Base-by-base conservation (phyloP, 208 protist species). In the Crithidia brevicula region DNA sequence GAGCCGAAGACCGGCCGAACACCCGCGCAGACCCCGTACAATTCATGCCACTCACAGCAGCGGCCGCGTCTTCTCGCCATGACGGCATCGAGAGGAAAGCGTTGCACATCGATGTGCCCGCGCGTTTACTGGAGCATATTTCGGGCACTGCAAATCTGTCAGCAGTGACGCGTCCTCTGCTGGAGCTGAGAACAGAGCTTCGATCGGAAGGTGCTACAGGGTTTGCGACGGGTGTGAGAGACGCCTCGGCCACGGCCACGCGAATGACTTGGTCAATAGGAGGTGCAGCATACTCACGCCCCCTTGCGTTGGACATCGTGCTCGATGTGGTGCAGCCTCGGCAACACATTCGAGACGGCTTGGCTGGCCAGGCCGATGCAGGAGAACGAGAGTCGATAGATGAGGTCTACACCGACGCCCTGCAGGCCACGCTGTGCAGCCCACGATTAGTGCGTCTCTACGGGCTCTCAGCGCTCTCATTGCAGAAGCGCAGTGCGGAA, bases 341-440 rank as follows among this genome's bases (percentile, higher is more conserved):
- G 27, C 50, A 31, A 45, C 11, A 18, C 7, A 11, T 31, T 23
- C 8, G 20, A 4, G 15, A 10, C 11, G n/a, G 15, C 0, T 28
- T 33, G 7, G 10, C 6, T 16, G 42, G n/a, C 10, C 22, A 31
- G 23, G 51, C 42, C 0, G 16, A 18, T n/a, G 27, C 4, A 25
- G 54, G 18, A 28, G 36, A 16, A 0, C 27, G 18, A 4, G 16
- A 40, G 10, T 9, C 38, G 20, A 25, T 33, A 18, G 52, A 57
- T 13, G 23, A 61, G 38, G 47, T 56, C 0, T 42, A 65, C 46
- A 54, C 70, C 6, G 36, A 57, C 28, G 61, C 61, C 7, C 53
- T 75, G 30, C 60, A 57, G 54, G 70, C 61, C 4, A 75, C 53
- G 2, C 13, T 75, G 28, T 75, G 70, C 36, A 67, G 61, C 46